Base-by-base conservation (phyloP, 2,329 filamentous ascomycete species). In the Alternaria sp. region DNA sequence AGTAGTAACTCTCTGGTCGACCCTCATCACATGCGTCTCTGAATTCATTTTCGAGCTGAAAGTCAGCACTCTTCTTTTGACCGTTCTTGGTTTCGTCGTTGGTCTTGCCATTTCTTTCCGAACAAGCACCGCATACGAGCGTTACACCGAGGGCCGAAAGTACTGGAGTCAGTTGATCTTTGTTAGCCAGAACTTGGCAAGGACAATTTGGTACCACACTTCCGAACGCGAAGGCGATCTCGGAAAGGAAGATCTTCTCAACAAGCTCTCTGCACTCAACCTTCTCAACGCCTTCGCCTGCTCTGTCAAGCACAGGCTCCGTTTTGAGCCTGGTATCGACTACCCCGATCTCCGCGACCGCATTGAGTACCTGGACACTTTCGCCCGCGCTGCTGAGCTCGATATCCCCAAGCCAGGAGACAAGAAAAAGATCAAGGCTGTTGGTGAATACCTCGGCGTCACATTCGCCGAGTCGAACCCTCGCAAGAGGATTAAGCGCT, bases 131-230 rank as follows among this genome's bases (percentile, higher is more conserved):
- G 91, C 91, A 10, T 94, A 94, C 70, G 91, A 94, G 80, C 87
- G 90, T 70, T 81, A 81, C 57, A 79, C 83, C 85, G 78, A 90
- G 65, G 91, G 74, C 81, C 85, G 72, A 83, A 93, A 82, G 82
- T 89, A 77, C 83, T 96, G 70, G 91, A 88, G 70, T 45, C 82
- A 85, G 61, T 75, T 90, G 50, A 83, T 84, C 44, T 82, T 88
- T 26, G 82, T 84, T 4, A 84, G 85, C 13, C 86, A 88, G 59
- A 88, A 86, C 61, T 76, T 89, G 52, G 84, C 87, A 5, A 89
- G 94, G 21, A 85, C 92, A 10, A 92, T 96, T 75, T 97, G 94
- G 94, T 85, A 97, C 30, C 91, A 97, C 71, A 84, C 87, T 8
- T 73, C 81, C 4, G 91, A 92, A 75, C 83, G 90, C 15, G 83